Conservation (phyloP, 805 yeast genomes). For the Ogataea nitratoaversa region DNA sequence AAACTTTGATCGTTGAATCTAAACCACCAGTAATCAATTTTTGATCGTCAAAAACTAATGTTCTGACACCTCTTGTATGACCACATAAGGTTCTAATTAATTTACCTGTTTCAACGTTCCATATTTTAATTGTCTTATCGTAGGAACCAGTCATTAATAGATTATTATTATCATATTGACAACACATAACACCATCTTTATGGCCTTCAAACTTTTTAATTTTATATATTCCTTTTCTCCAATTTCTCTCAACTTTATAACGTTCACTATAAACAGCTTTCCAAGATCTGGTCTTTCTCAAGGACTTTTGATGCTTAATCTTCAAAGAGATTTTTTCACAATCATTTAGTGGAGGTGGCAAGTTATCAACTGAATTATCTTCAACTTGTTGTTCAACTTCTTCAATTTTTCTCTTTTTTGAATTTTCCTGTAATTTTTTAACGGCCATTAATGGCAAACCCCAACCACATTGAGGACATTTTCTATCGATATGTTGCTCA, state of each 20-base stretch:
- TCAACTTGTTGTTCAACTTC: slow-evolving; percentile 18
- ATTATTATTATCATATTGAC: slow-evolving; percentile 75
- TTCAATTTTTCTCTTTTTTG: slow-evolving; percentile 22
- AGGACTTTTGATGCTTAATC: slow-evolving; percentile 11
- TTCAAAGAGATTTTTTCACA: slow-evolving; percentile 9
- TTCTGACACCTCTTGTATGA: slow-evolving; percentile 83
- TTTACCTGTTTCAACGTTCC: slow-evolving; percentile 83
- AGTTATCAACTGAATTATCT: slow-evolving; percentile 9
- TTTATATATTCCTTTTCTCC: slow-evolving; percentile 80
- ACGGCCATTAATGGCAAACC: slow-evolving; percentile 93
- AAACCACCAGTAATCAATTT: slow-evolving; percentile 90
- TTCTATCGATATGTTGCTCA: slow-evolving; percentile 95
- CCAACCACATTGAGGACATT: slow-evolving; percentile 99
- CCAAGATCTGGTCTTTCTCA: slow-evolving; percentile 76
- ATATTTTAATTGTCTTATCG: slow-evolving; percentile 86
- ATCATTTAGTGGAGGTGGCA: slow-evolving; percentile 26
- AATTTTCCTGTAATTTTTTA: slow-evolving; percentile 44
- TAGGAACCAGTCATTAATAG: slow-evolving; percentile 86
- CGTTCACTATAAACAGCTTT: slow-evolving; percentile 91
- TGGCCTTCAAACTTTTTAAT: slow-evolving; percentile 73
- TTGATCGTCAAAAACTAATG: slow-evolving; percentile 80
- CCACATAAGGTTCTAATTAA: slow-evolving; percentile 75
- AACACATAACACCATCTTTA: slow-evolving; percentile 80
- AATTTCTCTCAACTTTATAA: slow-evolving; percentile 85
- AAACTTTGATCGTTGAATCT: slow-evolving; percentile 87